Conservation (phyloP, 352 stramenopile species). For the Aphanomyces astaci region DNA sequence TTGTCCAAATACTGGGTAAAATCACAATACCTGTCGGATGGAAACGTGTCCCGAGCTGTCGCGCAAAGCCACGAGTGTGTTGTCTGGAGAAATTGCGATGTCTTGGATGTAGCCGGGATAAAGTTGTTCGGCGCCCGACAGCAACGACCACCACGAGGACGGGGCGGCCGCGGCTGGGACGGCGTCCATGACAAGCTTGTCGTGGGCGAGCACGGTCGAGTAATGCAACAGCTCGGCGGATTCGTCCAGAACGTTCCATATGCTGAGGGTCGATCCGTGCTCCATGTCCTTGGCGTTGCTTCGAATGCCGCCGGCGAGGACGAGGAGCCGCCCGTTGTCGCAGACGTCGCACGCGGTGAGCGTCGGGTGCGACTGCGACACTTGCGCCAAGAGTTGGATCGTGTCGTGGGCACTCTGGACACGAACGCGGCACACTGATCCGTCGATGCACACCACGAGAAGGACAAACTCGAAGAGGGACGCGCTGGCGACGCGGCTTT, state of each 20-base stretch:
- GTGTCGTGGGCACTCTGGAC: conserved; percentile 9
- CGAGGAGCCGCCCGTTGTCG: not conserved
- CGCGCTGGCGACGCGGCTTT: conserved; percentile 5
- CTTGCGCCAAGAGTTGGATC: not conserved
- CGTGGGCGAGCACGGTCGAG: conserved; percentile 12
- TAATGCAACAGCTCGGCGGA: conserved; percentile 11
- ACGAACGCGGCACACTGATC: not conserved
- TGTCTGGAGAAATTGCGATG: not conserved
- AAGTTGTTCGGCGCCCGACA: not conserved
- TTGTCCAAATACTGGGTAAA: no score
- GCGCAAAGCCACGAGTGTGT: not conserved
- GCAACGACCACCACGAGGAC: not conserved
- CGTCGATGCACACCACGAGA: not conserved
- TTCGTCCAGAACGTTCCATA: conserved; percentile 13
- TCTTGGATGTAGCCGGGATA: not conserved
- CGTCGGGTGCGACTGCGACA: conserved; percentile 12
- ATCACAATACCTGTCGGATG: conserved; percentile 11
- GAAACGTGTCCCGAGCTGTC: conserved; percentile 9
- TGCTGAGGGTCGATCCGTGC: conserved; percentile 12
- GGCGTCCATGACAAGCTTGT: not conserved
- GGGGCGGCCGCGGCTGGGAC: not conserved
- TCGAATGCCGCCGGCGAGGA: conserved; percentile 17
- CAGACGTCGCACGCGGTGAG: conserved; percentile 6
- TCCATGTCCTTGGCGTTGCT: conserved; percentile 5
- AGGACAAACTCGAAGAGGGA: conserved; percentile 17